These are phyloP conservation scores for Suhomyces kunorum DNA, from an alignment of 1,139 yeast genomes.

Conservation along the genomic window DNA sequence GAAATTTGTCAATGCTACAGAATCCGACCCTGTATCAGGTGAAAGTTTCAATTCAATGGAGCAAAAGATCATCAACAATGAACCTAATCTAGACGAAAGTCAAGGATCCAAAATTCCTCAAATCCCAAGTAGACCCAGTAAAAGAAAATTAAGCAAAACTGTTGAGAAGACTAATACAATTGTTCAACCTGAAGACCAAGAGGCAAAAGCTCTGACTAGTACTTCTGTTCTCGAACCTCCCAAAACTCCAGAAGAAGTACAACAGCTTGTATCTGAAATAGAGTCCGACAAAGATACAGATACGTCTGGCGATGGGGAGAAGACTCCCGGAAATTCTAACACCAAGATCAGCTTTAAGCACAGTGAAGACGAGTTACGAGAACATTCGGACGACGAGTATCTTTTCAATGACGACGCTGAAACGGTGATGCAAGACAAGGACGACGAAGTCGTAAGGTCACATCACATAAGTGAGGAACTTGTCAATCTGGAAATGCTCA, in stretches of 20 bases:
- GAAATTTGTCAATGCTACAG: no score
- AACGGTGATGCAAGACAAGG: slow-evolving; percentile 33
- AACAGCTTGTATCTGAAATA: slow-evolving; percentile 3
- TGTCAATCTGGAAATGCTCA: no score
- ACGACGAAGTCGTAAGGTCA: background rate
- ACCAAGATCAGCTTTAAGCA: slow-evolving; percentile 36
- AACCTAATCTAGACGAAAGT: no score
- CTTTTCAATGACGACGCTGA: slow-evolving; percentile 39
- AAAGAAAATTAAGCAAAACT: background rate
- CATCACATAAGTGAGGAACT: background rate
- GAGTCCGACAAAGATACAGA: background rate
- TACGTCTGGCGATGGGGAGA: slow-evolving; percentile 33
- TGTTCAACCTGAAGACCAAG: no score
- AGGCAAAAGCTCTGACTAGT: no score
- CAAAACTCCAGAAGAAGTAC: background rate
- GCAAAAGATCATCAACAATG: background rate
- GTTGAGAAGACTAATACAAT: background rate
- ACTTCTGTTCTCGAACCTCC: background rate
- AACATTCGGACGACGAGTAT: slow-evolving; percentile 21
- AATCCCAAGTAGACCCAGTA: background rate
- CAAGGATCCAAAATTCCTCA: no score
- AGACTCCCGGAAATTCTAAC: slow-evolving; percentile 38
- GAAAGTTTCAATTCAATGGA: background rate
- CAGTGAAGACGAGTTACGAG: slow-evolving; percentile 24
- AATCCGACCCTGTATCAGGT: no score